Base-by-base conservation (phyloP, 345 rosid genomes). In the Erucastrum elatum region DNA sequence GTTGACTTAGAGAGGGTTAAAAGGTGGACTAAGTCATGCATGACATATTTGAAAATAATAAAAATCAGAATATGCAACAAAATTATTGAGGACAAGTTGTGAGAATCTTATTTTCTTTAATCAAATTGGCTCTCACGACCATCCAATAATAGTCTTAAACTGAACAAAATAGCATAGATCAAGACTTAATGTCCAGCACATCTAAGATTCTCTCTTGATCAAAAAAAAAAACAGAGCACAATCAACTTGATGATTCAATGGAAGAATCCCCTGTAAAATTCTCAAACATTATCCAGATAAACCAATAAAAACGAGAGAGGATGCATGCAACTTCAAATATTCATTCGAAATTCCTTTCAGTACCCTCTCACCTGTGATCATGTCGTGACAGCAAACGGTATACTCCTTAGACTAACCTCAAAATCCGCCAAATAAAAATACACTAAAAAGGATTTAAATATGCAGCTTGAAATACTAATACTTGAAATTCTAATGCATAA, bases 21-120 rank as follows among this genome's bases (percentile, higher is more conserved):
- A 51, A 68, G 31, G 55, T 74, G 66, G 83, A 75, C 79, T 7
- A 74, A 27, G 82, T 75, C 78, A 75, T 9, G 17, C 29, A 74
- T 75, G 37, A 77, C 8, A 26, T 37, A 9, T 11, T 21, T 21
- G 68, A 21, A 12, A 60, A 72, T 25, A 58, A 35, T 34, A 4
- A 29, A 2, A 29, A 71, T 55, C 61, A 64, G 41, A 1, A 53
- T 39, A 35, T 55, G 46, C 73, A 72, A 16, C 13, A 11, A 29
- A 68, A 73, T 60, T 11, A 72, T 67, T 73, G 51, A 51, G 15
- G 70, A 60, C 70, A 61, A 66, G 69, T 10, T 66, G 74, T 49
- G 34, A 73, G 70, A 66, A 74, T 79, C 44, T 46, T 35, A 16
- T 31, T 46, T 62, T 8, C 27, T 41, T n/a, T 5, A 1, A 51